Evolutionary conservation across 352 stramenopile species (phyloP), one percentile per base, ranked within the genome.

Genomic region (Halophytophthora polymorphica): DNA sequence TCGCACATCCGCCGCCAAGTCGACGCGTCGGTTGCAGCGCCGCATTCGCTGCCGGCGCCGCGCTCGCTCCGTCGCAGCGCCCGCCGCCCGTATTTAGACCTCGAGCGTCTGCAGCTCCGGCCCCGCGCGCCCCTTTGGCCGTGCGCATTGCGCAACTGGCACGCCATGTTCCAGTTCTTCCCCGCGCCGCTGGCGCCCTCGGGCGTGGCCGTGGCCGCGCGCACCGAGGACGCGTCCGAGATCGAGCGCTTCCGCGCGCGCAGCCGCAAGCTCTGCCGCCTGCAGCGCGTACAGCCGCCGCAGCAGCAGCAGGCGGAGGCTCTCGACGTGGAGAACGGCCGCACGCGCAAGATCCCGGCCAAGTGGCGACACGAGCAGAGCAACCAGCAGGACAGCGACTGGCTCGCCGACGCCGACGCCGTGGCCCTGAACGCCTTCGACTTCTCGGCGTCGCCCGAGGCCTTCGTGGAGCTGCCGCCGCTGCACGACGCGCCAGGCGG

Each of bases 341-440:
- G 71, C 35, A 55, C 61, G 0, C 71, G 71, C 44, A 84, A 84
- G 37, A 51, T 76, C 19, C 61, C 68, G 25, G 29, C 54, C 44
- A 63, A 59, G 36, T 64, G 64, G 56, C 58, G 58, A 2, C 60
- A 56, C 2, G 53, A 74, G 34, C 51, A 52, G 7, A 53, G 23
- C 37, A 66, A 70, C 8, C 66, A 70, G 28, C 52, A 63, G 12
- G 56, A 62, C 7, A 51, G 55, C 8, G 40, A 52, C 40, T 64
- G 54, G 57, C 45, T 45, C 14, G 43, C 52, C 29, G 49, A 46
- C 22, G 55, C 53, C 10, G 45, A 46, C 22, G 22, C 54, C 11
- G 58, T 51, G 50, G 28, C 41, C 34, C 72, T 77, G 33, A 80
- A 78, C 44, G 72, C 72, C 17, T 80, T 83, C 50, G 69, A 80